Conservation (phyloP, 192 early-diverging fungal genomes). For the Lobosporangium transversale region DNA sequence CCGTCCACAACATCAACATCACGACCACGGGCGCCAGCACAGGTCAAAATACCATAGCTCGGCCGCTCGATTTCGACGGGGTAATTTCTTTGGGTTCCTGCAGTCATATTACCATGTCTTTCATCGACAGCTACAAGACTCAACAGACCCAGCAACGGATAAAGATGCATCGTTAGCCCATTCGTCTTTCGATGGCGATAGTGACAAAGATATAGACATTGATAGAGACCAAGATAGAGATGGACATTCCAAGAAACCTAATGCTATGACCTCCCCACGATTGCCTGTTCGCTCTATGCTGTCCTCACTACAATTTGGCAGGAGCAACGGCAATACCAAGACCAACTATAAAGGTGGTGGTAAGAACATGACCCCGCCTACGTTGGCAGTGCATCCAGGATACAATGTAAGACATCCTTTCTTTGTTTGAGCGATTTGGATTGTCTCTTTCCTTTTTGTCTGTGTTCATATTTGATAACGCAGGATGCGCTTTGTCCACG, state of each 20-base stretch:
- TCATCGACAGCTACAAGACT: slow-evolving; percentile 17
- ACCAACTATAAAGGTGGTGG: not conserved
- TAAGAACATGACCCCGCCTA: slow-evolving; percentile 8
- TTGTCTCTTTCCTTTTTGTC: too few species aligned
- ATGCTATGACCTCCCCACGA: too few species aligned
- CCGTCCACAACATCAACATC: too few species aligned
- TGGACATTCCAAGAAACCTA: too few species aligned
- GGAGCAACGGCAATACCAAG: not conserved
- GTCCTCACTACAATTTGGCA: too few species aligned
- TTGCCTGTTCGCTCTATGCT: too few species aligned
- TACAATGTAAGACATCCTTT: slow-evolving; percentile 18
- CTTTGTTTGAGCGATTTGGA: not conserved
- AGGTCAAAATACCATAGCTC: slow-evolving; percentile 14
- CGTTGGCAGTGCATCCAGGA: slow-evolving; percentile 17
- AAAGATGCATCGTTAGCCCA: not conserved
- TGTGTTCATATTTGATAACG: not conserved
- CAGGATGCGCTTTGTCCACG: not conserved
- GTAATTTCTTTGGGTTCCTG: slow-evolving; percentile 30
- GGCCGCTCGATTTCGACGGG: slow-evolving; percentile 14
- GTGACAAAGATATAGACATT: too few species aligned
- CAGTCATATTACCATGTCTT: slow-evolving; percentile 48
- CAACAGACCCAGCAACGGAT: slow-evolving; percentile 4
- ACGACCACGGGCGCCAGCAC: too few species aligned
- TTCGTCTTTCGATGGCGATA: too few species aligned
- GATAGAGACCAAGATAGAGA: too few species aligned